phyloP scores from a whole-genome alignment of 1,139 yeast genomes.

The Kodamaea plutei region DNA sequence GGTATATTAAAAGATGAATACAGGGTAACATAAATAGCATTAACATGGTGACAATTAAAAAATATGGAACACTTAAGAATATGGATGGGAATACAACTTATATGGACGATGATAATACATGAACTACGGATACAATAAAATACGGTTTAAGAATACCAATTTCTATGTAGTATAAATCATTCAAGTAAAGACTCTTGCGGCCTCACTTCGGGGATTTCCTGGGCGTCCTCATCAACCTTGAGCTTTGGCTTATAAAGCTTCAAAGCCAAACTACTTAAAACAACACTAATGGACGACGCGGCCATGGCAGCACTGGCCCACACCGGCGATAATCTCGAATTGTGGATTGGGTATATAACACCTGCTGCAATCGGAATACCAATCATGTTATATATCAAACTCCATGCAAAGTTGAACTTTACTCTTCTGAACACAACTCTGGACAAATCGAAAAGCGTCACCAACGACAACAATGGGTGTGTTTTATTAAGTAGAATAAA shows the following conservation, averaged over 20 bases:
- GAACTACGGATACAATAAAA: too few relatives aligned
- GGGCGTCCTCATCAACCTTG: too few relatives aligned
- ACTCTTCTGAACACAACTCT: constrained; percentile 47
- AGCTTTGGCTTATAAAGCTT: constrained; percentile 41
- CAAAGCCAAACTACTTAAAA: constrained; percentile 51
- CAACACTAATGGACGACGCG: constrained; percentile 55
- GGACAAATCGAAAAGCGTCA: constrained; percentile 43
- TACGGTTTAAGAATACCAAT: constrained; percentile 3
- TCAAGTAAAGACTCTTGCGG: too few relatives aligned
- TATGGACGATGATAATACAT: too few relatives aligned
- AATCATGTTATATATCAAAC: constrained; percentile 47
- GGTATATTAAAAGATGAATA: too few relatives aligned
- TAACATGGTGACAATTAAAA: too few relatives aligned
- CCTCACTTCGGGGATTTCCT: too few relatives aligned
- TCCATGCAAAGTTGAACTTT: constrained; percentile 56
- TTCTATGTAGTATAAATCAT: too few relatives aligned
- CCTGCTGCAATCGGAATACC: constrained; percentile 66
- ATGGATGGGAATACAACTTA: too few relatives aligned
- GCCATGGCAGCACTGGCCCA: constrained; percentile 74
- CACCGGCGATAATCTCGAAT: constrained; percentile 52
- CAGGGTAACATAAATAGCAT: too few relatives aligned
- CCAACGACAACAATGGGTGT: constrained; percentile 45
- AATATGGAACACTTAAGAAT: too few relatives aligned
- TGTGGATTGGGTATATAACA: constrained; percentile 52
- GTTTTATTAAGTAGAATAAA: constrained; percentile 47